Evolutionary conservation across 169 alveolate genomes (phyloP), one percentile per base, ranked within the genome.

Genomic region (Cryptosporidium sp.): DNA sequence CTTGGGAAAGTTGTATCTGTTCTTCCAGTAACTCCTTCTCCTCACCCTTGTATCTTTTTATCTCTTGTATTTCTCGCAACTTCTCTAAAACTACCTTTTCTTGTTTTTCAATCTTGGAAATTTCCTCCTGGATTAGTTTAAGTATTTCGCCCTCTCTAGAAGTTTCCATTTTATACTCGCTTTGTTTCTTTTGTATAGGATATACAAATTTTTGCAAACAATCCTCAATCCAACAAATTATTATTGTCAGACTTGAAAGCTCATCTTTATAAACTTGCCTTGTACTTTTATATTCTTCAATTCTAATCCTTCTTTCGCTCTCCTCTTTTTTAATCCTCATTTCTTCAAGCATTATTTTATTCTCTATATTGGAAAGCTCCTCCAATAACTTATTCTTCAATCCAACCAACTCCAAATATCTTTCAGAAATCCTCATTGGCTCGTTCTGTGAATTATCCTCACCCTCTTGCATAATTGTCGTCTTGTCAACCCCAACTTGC

Each of bases 201-300:
- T 62, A 62, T 26, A 80, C 33, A 31, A 29, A 65, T 0, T 62
- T 62, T 58, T 80, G 87, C 8, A 80, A 18, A 43, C 65, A 59
- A 0, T 80, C 87, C 31, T 80, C 87, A 39, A 80, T 59, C 87
- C 87, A 80, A 48, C 87, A 80, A 45, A 80, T 80, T 18, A 80
- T 45, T 41, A 62, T 39, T 43, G 87, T 80, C 35, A 80, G 62
- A 41, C 75, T 45, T 16, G 87, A 39, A 35, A 80, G 70, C 26
- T 80, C 87, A 4, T 80, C 75, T 23, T 62, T 80, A 23, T 62
- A 65, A 9, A 62, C 35, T 41, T 62, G 45, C 12, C 35, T 80
- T n/a, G 55, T 45, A 0, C 16, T 37, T 21, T 80, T 80, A 14
- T 41, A 80, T 43, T 29, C 59, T 39, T 80, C 80, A 18, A 62